Percentiles rank a stretch among this genome's conserved stretches.
phyloP scores from a whole-genome alignment of 2,329 filamentous ascomycete species.

The Teratosphaeria zuluensis region DNA sequence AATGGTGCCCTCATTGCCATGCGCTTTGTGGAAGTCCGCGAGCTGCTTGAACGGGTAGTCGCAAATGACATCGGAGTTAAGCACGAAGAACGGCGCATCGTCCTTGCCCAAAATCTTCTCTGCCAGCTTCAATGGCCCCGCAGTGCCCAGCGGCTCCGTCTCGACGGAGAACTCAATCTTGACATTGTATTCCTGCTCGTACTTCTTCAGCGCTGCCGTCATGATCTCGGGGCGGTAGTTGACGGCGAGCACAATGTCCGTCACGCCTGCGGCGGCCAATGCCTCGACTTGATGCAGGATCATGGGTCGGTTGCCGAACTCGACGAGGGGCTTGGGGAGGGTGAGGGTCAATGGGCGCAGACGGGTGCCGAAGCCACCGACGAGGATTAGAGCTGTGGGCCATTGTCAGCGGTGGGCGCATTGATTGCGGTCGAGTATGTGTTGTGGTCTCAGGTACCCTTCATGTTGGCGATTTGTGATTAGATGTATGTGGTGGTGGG shows the following conservation, averaged over 20 bases:
- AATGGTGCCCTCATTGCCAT: constrained; percentile 94
- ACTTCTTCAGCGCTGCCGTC: constrained; percentile 90
- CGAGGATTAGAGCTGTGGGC: constrained; percentile 83
- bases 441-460: constrained; percentile 22
- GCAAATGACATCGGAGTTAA: constrained; percentile 98
- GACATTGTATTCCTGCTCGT: constrained; percentile 84
- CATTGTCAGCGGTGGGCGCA: constrained; percentile 9
- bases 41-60: constrained; percentile 91
- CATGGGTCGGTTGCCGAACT: constrained; percentile 99
- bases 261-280: constrained; percentile 85
- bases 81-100: constrained; percentile 89
- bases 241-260: constrained; percentile 93
- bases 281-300: constrained; percentile 97
- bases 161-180: constrained; percentile 97
- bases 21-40: constrained; percentile 80
- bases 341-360: constrained; percentile 94
- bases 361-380: constrained; percentile 97
- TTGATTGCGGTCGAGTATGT: background rate
- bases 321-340: constrained; percentile 91
- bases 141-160: constrained; percentile 87
- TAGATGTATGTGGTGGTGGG: constrained; percentile 1
- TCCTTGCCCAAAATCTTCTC: constrained; percentile 89
- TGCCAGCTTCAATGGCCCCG: constrained; percentile 88
- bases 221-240: constrained; percentile 99
- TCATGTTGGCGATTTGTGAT: constrained; percentile 28